Evolutionary conservation across 805 yeast genomes (phyloP), one percentile per base, ranked within the genome.

Genomic region (Teunomyces stri): DNA sequence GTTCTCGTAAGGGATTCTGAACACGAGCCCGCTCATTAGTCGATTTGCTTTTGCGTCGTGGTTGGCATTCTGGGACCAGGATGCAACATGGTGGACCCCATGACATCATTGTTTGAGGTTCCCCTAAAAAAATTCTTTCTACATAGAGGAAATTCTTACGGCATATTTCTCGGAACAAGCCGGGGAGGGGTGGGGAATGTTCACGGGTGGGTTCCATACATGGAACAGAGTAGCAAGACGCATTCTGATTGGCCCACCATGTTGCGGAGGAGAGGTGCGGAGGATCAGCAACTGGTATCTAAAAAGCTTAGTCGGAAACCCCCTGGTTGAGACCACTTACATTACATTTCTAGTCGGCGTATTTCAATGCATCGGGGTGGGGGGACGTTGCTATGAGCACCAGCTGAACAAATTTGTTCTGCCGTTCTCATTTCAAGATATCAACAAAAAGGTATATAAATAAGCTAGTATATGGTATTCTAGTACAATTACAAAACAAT

Each of bases 401-500:
- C 12, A 5, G 16, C 34, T 31, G 16, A 9, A 4, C 34, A 31
- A 9, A 25, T 25, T 25, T 25, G 11, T 25, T 25, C 27, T 9
- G 11, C 27, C 11, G 27, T 25, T 25, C 27, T 25, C 27, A 25
- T 25, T 25, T 25, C 27, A 31, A 31, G 34, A 13, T 2, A 31
- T 31, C 4, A 13, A 31, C 15, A 6, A 7, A 31, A 7, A 13
- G 34, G 34, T 13, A 13, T 13, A 13, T 15, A 13, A 31, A 31
- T 5, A 13, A 31, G 16, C 18, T n/a, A 31, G 18, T 31, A 15
- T 18, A 13, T 34, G 6, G 6, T 18, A 34, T 34, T 22, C 34
- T 37, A 37, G 25, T 37, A 37, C 40, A 37, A 21, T 21, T 18
- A 37, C 29, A 37, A 21, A 37, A 37, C 13, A 35, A 35, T 35